A percentile compares a stretch with the other conserved stretches of the same genome.
Evolutionary conservation across 441 rosid genomes (phyloP).

Genomic region (Mallotus repandus): DNA sequence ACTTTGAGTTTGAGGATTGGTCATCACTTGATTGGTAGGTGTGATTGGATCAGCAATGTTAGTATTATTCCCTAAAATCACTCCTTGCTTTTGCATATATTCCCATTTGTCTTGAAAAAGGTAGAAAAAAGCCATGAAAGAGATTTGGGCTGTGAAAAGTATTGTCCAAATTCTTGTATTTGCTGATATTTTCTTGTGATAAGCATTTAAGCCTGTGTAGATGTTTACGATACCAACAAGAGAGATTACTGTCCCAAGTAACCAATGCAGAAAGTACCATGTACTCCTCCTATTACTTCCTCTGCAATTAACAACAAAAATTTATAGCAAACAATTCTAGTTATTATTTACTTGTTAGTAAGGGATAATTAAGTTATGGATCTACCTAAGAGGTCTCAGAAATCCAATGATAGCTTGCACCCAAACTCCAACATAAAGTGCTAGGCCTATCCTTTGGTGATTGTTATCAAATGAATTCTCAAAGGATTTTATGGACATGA

Average conservation of each 20-base stretch:
- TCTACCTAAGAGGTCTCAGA: slow-evolving; percentile 67
- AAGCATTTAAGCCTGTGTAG: slow-evolving; percentile 75
- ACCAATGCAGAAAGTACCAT: slow-evolving; percentile 85
- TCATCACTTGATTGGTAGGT: slow-evolving; percentile 24
- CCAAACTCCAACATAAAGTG: slow-evolving; percentile 74
- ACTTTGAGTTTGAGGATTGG: slow-evolving; percentile 25
- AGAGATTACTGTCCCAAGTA: slow-evolving; percentile 60
- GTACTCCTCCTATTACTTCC: slow-evolving; percentile 61
- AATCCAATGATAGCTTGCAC: slow-evolving; percentile 70
- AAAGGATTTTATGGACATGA: slow-evolving; percentile 64
- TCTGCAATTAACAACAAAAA: slow-evolving; percentile 29
- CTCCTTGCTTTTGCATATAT: slow-evolving; percentile 57
- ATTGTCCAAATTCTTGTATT: slow-evolving; percentile 54
- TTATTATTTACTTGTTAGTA: too few relatives aligned
- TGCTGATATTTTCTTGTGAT: slow-evolving; percentile 51
- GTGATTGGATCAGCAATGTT: slow-evolving; percentile 12
- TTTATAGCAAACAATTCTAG: too few relatives aligned
- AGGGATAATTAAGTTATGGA: not conserved
- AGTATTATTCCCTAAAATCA: slow-evolving; percentile 19
- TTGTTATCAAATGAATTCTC: slow-evolving; percentile 78
- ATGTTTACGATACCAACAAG: slow-evolving; percentile 69
- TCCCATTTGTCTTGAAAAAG: slow-evolving; percentile 88
- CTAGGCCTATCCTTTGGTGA: slow-evolving; percentile 81
- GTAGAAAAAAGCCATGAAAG: slow-evolving; percentile 60
- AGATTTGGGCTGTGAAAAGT: slow-evolving; percentile 70